Evolutionary conservation across 164 flowering plant species (phyloP).

Genomic region (grape (Vitis vinifera)): DNA sequence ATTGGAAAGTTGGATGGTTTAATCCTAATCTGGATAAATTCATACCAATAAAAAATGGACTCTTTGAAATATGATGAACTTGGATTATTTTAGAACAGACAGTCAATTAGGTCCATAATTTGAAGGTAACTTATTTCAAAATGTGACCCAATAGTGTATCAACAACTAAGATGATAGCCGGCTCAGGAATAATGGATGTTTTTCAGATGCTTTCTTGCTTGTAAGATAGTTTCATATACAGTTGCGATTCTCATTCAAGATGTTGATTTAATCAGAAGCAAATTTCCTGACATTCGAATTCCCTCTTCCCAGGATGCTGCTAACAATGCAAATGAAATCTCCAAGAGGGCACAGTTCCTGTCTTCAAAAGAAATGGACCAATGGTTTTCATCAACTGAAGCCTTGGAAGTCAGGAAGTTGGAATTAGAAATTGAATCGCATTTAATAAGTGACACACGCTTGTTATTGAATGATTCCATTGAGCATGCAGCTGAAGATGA

Average conservation of each 20-base stretch:
- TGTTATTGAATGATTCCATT: conserved; percentile 38
- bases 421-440: conserved; percentile 63
- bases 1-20: too few species aligned
- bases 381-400: conserved; percentile 61
- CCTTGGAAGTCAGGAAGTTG: conserved; percentile 53
- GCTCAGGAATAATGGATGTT: too few species aligned
- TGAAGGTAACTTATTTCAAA: too few species aligned
- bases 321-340: conserved; percentile 38
- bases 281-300: background rate
- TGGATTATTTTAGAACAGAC: too few species aligned
- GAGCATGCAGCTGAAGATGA: conserved; percentile 45
- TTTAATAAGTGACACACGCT: conserved; percentile 48
- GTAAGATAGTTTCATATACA: background rate
- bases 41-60: too few species aligned
- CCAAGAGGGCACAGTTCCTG: conserved; percentile 36
- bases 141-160: too few species aligned
- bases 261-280: background rate
- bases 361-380: conserved; percentile 52
- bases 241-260: background rate
- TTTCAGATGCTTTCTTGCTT: background rate
- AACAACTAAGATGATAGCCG: too few species aligned
- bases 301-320: conserved; percentile 48
- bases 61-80: too few species aligned
- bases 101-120: too few species aligned
- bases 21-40: too few species aligned